These are phyloP conservation scores for Rubroboletus pulcherrimus DNA, from an alignment of 768 basidiomycete species.

Conservation along the genomic window DNA sequence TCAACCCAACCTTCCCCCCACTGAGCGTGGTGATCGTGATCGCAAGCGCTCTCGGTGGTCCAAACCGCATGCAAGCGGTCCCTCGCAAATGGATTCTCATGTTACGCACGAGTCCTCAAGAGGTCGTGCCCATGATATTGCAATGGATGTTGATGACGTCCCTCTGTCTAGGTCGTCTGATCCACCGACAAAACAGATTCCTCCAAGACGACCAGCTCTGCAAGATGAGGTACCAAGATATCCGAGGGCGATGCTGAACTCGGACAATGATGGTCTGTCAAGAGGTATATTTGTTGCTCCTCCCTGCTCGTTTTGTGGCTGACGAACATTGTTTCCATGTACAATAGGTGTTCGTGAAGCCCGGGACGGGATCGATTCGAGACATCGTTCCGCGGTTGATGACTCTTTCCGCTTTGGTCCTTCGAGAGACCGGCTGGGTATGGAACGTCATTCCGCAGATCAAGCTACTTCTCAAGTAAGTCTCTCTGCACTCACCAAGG, in stretches of 20 bases:
- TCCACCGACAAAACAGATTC: conserved; percentile 13
- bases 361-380: conserved; percentile 16
- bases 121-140: conserved; percentile 19
- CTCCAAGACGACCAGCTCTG: conserved; percentile 13
- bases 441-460: conserved; percentile 21
- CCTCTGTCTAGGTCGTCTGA: conserved; percentile 21
- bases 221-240: conserved; percentile 32
- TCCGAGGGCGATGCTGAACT: conserved; percentile 36
- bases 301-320: not conserved
- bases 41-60: conserved; percentile 13
- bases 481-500: not conserved
- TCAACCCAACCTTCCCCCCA: not conserved
- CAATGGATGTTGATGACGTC: conserved; percentile 28
- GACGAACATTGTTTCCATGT: not conserved
- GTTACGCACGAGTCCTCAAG: conserved; percentile 18
- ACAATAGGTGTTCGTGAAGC: conserved; percentile 17
- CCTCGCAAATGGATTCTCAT: conserved; percentile 13
- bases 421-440: conserved; percentile 15
- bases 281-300: conserved; percentile 8
- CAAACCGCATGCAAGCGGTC: conserved; percentile 11
- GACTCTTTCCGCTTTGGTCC: conserved; percentile 12
- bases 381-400: conserved; percentile 18
- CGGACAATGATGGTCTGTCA: conserved; percentile 16
- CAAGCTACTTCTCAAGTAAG: conserved; percentile 17
- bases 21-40: conserved; percentile 17